phyloP scores from a whole-genome alignment of 768 basidiomycete species.

The Astraeus odoratus region DNA sequence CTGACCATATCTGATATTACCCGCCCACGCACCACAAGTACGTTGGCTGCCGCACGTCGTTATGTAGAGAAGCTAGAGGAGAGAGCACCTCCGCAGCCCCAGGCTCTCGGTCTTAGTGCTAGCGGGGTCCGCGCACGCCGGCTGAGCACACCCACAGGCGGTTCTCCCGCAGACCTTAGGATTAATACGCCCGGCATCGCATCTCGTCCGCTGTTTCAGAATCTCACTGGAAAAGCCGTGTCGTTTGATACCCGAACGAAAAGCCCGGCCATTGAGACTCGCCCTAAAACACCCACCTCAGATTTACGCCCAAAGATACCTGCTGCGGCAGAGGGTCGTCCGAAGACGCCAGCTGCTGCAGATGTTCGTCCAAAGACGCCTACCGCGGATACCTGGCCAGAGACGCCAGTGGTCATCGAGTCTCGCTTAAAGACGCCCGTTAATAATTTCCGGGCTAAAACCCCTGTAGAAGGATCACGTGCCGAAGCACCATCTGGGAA shows the following conservation, averaged over 20 bases:
- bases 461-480: conserved; percentile 14
- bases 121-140: conserved; percentile 40
- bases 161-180: conserved; percentile 12
- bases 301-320: conserved; percentile 1
- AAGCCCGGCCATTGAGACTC: conserved; percentile 9
- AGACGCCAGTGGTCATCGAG: conserved; percentile 10
- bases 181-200: conserved; percentile 10
- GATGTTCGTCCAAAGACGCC: conserved; percentile 5
- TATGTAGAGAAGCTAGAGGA: conserved; percentile 35
- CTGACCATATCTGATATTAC: conserved; percentile 8
- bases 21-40: conserved; percentile 28
- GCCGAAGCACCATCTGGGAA: conserved; percentile 15
- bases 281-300: neutral
- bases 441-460: conserved; percentile 9
- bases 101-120: conserved; percentile 21
- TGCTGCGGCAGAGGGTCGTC: conserved; percentile 10
- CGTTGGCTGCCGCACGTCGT: conserved; percentile 28
- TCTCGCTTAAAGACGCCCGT: conserved; percentile 15
- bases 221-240: conserved; percentile 5
- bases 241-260: conserved; percentile 4
- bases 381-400: conserved; percentile 9
- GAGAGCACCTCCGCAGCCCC: conserved; percentile 24
- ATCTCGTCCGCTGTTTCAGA: conserved; percentile 17
- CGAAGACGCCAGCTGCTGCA: conserved; percentile 11
- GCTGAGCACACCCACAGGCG: conserved; percentile 38